Conservation (phyloP, 495 filamentous ascomycete genomes). For the Aspergillus hancockii region DNA sequence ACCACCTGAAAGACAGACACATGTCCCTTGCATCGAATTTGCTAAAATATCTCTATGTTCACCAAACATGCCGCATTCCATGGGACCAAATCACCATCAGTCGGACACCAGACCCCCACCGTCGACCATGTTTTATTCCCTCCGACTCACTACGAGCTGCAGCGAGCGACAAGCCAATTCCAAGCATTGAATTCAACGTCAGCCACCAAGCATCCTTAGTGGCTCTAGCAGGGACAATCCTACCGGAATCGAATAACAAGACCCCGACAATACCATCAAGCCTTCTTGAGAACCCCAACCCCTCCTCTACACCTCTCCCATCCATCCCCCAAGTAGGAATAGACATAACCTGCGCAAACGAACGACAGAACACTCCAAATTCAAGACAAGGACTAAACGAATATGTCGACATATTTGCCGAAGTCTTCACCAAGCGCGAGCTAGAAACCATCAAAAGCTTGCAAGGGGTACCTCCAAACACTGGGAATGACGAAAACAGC, state of each 20-base stretch:
- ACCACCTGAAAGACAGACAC: constrained; percentile 42
- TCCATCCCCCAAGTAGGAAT: constrained; percentile 52
- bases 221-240: constrained; percentile 53
- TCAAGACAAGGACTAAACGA: constrained; percentile 55
- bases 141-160: constrained; percentile 20
- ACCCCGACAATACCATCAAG: not conserved
- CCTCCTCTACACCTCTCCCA: constrained; percentile 15
- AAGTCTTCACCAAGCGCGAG: constrained; percentile 68
- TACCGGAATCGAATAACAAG: constrained; percentile 22
- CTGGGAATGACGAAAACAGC: constrained; percentile 22
- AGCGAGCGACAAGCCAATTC: constrained; percentile 15
- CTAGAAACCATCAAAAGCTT: constrained; percentile 56
- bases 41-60: constrained; percentile 75
- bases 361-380: constrained; percentile 53
- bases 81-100: constrained; percentile 65
- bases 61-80: constrained; percentile 59
- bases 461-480: constrained; percentile 26
- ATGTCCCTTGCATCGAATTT: constrained; percentile 71
- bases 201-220: constrained; percentile 84
- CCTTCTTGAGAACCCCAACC: not conserved
- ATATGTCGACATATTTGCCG: constrained; percentile 77
- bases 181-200: constrained; percentile 77
- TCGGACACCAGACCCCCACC: constrained; percentile 62
- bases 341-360: constrained; percentile 75
- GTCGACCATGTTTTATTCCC: constrained; percentile 58